phyloP scores from a whole-genome alignment of 2,329 filamentous ascomycete genomes.

The Aspergillus floridensis region DNA sequence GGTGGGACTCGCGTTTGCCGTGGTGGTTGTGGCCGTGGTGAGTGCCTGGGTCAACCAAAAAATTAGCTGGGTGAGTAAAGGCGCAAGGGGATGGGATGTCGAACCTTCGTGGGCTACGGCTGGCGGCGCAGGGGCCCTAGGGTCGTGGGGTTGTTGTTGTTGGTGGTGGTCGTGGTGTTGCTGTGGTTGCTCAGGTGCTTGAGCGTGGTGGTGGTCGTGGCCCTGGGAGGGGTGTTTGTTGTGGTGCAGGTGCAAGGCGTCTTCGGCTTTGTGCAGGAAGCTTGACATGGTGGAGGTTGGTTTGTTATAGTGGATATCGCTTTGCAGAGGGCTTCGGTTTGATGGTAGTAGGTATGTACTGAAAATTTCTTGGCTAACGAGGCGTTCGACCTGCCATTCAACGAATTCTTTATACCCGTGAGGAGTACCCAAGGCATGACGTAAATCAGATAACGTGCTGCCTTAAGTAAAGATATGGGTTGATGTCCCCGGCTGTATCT shows the following conservation, averaged over 20 bases:
- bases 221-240: neutral
- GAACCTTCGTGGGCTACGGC: neutral
- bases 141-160: neutral
- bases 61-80: neutral
- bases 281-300: neutral
- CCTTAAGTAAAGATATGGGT: neutral
- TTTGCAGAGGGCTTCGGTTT: neutral
- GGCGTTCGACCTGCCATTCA: neutral
- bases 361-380: neutral
- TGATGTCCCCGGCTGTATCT: neutral
- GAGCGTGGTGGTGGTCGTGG: neutral
- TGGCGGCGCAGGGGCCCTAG: neutral
- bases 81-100: neutral
- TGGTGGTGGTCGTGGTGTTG: neutral
- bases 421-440: neutral
- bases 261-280: slow-evolving; percentile 3
- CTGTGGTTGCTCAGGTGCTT: neutral
- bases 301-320: neutral
- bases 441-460: neutral
- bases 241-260: slow-evolving; percentile 1
- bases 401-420: neutral
- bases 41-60: neutral
- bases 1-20: neutral
- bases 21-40: neutral
- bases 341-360: neutral